Evolutionary conservation across 2,329 filamentous ascomycete genomes (phyloP), one percentile per base, ranked within the genome.

Genomic region (Fusarium sp.): DNA sequence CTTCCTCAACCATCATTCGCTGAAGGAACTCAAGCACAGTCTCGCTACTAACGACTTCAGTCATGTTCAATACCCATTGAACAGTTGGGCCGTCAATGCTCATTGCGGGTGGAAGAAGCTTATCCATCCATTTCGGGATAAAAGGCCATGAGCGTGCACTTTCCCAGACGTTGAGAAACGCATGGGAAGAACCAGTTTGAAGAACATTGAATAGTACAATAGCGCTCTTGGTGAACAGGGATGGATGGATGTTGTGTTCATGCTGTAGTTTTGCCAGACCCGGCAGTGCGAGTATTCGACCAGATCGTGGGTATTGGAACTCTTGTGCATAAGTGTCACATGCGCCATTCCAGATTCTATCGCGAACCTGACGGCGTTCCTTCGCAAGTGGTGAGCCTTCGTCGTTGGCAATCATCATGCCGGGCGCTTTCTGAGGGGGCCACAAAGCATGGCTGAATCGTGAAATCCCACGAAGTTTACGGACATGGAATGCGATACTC

Each of bases 101-200:
- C 79, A 78, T 80, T 20, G 81, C 71, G 3, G 79, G 79, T 4
- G 80, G 80, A 2, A 82, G 77, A 5, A 74, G 74, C 42, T 63
- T 60, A 30, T 78, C 76, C 64, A 82, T 78, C 80, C 80, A 82
- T 8, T 55, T 50, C 0, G 80, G 80, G 0, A 82, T 67, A 60
- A 82, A 82, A 1, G 81, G 81, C 81, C 81, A 82, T 3, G 78
- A 77, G 8, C 81, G 76, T 2, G 75, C 78, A 20, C 77, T 76
- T 49, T 81, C 78, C 79, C 78, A 81, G 2, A 77, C 76, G 33
- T 63, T 80, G 71, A 82, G 80, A 3, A 81, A 44, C 4, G 81
- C 79, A 20, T 79, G 75, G 2, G 75, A 73, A 0, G 75, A 71
- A 2, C 76, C 73, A 2, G 80, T 82, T 44, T 79, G 76, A 3